A percentile compares a stretch with the other conserved stretches of the same genome.
These are phyloP conservation scores for Artemisia annua DNA, from an alignment of 129 eudicot species.

Conservation along the genomic window DNA sequence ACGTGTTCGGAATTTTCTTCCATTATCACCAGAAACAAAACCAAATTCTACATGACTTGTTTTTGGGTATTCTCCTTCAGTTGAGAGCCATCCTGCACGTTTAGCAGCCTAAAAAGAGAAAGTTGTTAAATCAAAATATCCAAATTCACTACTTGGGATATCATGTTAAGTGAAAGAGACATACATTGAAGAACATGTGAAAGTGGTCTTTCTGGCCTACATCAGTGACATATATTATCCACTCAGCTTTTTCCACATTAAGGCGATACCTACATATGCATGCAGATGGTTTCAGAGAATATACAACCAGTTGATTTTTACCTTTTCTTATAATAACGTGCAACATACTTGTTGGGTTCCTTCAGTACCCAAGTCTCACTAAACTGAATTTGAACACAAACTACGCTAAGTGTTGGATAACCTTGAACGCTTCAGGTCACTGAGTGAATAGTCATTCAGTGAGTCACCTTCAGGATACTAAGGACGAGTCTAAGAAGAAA, in stretches of 20 bases:
- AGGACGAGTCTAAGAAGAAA: too few species aligned
- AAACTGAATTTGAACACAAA: too few species aligned
- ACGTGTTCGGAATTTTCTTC: conserved; percentile 42
- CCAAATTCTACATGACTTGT: conserved; percentile 94
- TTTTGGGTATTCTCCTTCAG: conserved; percentile 62
- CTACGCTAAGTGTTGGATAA: too few species aligned
- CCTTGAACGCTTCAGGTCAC: too few species aligned
- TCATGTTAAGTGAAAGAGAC: conserved; percentile 26
- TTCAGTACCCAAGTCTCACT: too few species aligned
- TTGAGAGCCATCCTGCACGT: conserved; percentile 93
- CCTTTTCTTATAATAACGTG: background rate
- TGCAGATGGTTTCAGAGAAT: background rate
- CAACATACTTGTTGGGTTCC: too few species aligned
- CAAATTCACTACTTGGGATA: background rate
- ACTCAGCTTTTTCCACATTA: conserved; percentile 86
- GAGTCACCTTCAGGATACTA: too few species aligned
- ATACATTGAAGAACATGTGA: conserved; percentile 91
- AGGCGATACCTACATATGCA: conserved; percentile 75
- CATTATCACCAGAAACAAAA: conserved; percentile 95
- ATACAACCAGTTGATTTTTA: background rate
- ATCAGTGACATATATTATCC: conserved; percentile 93
- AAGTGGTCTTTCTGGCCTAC: conserved; percentile 96
- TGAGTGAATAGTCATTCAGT: too few species aligned
- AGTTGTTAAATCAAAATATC: background rate
- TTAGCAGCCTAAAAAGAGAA: conserved; percentile 67